phyloP scores from a whole-genome alignment of 2,329 filamentous ascomycete genomes.

The Colletotrichum lentis region DNA sequence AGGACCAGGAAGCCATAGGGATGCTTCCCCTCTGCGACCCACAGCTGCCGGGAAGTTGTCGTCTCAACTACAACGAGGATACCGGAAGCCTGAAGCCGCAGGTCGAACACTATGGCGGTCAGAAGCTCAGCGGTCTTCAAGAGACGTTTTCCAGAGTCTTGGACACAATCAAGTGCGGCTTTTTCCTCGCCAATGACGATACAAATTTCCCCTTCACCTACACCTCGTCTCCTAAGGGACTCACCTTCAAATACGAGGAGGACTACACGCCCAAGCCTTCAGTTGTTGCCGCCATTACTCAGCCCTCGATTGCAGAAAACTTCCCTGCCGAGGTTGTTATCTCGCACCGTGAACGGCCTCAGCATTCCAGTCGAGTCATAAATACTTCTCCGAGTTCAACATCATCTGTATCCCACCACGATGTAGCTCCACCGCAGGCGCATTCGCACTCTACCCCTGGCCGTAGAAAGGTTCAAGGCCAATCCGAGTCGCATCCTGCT shows the following conservation, averaged over 20 bases:
- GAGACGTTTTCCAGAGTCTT: constrained; percentile 54
- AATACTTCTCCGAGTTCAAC: neutral
- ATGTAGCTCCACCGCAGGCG: constrained; percentile 2
- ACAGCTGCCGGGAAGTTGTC: constrained; percentile 51
- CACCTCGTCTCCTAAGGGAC: constrained; percentile 23
- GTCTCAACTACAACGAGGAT: constrained; percentile 48
- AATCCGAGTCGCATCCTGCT: constrained; percentile 32
- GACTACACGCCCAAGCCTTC: constrained; percentile 17
- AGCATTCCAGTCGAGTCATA: neutral
- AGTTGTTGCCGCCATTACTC: neutral
- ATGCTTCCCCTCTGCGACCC: constrained; percentile 53
- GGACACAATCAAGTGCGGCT: constrained; percentile 59
- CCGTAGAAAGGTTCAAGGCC: constrained; percentile 14
- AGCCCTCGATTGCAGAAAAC: neutral
- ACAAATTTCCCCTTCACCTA: constrained; percentile 31
- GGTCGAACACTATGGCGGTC: constrained; percentile 46
- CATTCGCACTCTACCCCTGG: constrained; percentile 22
- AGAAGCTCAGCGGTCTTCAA: constrained; percentile 9
- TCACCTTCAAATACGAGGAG: constrained; percentile 32
- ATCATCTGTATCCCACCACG: neutral
- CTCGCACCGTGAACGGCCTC: neutral
- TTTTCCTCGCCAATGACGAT: constrained; percentile 55
- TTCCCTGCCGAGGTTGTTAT: neutral
- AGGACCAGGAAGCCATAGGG: constrained; percentile 59
- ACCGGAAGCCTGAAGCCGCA: constrained; percentile 52